Conservation (phyloP, 2,329 filamentous ascomycete species). For the Xylaria sp. region DNA sequence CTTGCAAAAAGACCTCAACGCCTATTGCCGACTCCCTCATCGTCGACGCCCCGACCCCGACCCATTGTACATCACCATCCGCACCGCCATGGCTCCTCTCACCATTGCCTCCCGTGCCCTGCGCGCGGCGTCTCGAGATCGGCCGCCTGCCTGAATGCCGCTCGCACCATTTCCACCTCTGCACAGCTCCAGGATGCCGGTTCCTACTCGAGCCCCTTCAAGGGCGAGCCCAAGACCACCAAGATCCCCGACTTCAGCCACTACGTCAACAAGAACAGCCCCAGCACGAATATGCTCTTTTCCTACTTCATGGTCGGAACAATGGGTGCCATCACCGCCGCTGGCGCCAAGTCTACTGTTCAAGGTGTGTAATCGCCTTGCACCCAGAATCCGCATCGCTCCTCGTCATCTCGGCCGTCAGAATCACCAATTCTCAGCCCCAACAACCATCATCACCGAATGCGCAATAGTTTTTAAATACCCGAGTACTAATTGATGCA, state of each 20-base stretch:
- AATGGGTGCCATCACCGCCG: slow-evolving; percentile 88
- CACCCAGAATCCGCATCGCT: neutral
- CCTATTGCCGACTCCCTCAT: slow-evolving; percentile 37
- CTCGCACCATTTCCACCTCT: slow-evolving; percentile 63
- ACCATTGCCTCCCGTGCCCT: slow-evolving; percentile 71
- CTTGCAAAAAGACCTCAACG: slow-evolving; percentile 60
- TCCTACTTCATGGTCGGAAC: slow-evolving; percentile 98
- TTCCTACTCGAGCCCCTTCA: slow-evolving; percentile 68
- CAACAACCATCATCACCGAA: neutral
- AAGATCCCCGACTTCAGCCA: slow-evolving; percentile 89
- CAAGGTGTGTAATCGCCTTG: slow-evolving; percentile 72
- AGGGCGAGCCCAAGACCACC: slow-evolving; percentile 61
- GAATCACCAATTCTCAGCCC: neutral
- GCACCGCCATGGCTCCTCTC: slow-evolving; percentile 68
- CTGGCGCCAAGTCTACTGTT: slow-evolving; percentile 96
- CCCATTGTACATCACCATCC: slow-evolving; percentile 39
- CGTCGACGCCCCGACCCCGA: slow-evolving; percentile 31
- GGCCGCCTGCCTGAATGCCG: slow-evolving; percentile 45
- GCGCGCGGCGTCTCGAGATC: slow-evolving; percentile 62
- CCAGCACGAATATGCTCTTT: slow-evolving; percentile 82
- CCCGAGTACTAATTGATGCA: slow-evolving; percentile 30
- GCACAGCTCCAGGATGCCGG: slow-evolving; percentile 53
- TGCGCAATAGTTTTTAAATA: neutral
- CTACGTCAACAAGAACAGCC: slow-evolving; percentile 75
- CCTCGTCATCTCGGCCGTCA: neutral